Evolutionary conservation across 2,329 filamentous ascomycete species (phyloP).

Genomic region (Basipetospora chlamydospora): DNA sequence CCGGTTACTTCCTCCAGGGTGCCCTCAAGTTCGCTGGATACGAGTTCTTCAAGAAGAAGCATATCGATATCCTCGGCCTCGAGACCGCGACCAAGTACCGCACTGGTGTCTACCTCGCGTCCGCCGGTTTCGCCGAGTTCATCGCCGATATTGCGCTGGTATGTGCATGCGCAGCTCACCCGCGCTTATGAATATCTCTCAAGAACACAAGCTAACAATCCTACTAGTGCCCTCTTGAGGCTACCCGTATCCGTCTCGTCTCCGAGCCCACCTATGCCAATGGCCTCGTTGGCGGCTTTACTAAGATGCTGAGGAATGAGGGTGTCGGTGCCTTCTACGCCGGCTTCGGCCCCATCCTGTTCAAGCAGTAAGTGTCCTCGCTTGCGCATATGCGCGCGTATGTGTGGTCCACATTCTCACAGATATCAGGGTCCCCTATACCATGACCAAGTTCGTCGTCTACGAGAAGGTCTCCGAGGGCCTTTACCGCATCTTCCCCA

Average conservation of each 20-base stretch:
- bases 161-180: background rate
- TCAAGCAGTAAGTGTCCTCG: conserved; percentile 60
- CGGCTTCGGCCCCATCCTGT: conserved; percentile 75
- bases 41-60: conserved; percentile 92
- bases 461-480: conserved; percentile 77
- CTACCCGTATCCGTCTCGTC: conserved; percentile 85
- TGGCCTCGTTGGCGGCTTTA: conserved; percentile 65
- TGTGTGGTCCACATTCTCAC: conserved; percentile 6
- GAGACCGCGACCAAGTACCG: conserved; percentile 67
- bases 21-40: conserved; percentile 69
- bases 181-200: too few species aligned
- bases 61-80: conserved; percentile 64
- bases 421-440: conserved; percentile 82
- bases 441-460: conserved; percentile 90
- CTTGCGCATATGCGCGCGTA: too few species aligned
- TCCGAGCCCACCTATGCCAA: conserved; percentile 74
- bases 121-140: conserved; percentile 50
- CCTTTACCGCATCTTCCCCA: conserved; percentile 56
- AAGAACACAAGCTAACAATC: background rate
- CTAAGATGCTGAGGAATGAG: conserved; percentile 72
- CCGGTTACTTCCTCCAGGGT: conserved; percentile 89
- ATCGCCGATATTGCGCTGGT: conserved; percentile 62
- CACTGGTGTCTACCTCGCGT: conserved; percentile 66
- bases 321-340: conserved; percentile 80
- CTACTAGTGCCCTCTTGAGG: conserved; percentile 63